Conservation (phyloP, 192 early-diverging fungal species). For the Coemansia reversa region DNA sequence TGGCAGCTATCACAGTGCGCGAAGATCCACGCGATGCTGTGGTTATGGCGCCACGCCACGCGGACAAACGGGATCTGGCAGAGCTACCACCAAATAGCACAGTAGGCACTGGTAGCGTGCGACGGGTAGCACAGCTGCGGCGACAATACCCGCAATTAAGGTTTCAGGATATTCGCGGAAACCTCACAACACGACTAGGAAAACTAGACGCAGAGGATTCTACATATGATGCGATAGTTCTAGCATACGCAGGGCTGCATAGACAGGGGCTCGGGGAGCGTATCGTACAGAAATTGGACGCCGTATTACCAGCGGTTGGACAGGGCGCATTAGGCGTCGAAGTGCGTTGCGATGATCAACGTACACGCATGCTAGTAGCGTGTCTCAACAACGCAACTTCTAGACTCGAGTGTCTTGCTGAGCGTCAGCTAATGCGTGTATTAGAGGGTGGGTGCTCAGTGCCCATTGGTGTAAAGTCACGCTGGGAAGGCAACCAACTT, state of each 20-base stretch:
- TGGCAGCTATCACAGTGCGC: too few species aligned
- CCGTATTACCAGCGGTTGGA: slow-evolving; percentile 84
- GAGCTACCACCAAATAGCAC: slow-evolving; percentile 72
- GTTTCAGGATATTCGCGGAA: slow-evolving; percentile 77
- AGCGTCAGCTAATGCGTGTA: slow-evolving; percentile 82
- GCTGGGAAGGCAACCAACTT: slow-evolving; percentile 50
- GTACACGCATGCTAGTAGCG: slow-evolving; percentile 35
- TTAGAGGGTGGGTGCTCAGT: slow-evolving; percentile 96
- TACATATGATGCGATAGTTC: slow-evolving; percentile 72
- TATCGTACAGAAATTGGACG: slow-evolving; percentile 68
- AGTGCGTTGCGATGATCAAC: slow-evolving; percentile 65
- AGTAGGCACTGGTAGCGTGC: slow-evolving; percentile 85
- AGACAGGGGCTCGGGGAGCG: slow-evolving; percentile 67
- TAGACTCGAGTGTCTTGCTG: slow-evolving; percentile 59
- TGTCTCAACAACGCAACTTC: slow-evolving; percentile 68
- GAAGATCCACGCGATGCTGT: slow-evolving; percentile 83
- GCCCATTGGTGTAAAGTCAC: slow-evolving; percentile 82
- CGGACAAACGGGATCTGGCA: slow-evolving; percentile 49
- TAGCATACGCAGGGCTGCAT: slow-evolving; percentile 84
- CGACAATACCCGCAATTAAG: slow-evolving; percentile 70
- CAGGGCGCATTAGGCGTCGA: slow-evolving; percentile 92
- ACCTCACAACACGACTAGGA: slow-evolving; percentile 82
- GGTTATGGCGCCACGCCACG: slow-evolving; percentile 56
- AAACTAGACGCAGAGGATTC: slow-evolving; percentile 75
- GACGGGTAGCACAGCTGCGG: slow-evolving; percentile 84